Percentiles rank a stretch among this genome's conserved stretches.
These are phyloP conservation scores for Maudiozyma turicensis DNA, from an alignment of 805 yeast species.

Conservation along the genomic window DNA sequence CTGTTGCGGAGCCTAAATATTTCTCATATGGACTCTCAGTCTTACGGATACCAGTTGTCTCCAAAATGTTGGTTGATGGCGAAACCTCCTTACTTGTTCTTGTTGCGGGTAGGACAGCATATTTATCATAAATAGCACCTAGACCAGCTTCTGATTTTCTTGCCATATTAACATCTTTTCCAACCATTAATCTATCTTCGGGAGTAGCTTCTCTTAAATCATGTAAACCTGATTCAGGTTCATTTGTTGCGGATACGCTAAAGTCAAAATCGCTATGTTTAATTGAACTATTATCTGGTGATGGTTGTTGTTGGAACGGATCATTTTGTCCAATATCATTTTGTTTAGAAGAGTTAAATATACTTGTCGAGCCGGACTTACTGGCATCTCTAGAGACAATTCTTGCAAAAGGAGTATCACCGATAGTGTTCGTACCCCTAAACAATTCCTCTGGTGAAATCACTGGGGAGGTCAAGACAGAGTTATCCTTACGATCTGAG, in stretches of 20 bases:
- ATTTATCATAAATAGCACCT: conserved; percentile 4
- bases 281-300: not conserved
- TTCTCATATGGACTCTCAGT: conserved; percentile 21
- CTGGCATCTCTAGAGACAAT: not conserved
- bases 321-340: not conserved
- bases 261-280: not conserved
- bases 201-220: not conserved
- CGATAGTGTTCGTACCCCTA: conserved; percentile 7
- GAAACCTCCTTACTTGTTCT: not conserved
- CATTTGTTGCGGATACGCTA: not conserved
- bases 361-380: not conserved
- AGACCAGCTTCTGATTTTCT: conserved; percentile 3
- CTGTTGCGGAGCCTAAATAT: conserved; percentile 16
- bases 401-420: not conserved
- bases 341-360: not conserved
- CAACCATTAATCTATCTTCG: not conserved
- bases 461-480: conserved; percentile 47
- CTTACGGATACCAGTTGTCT: not conserved
- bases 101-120: not conserved
- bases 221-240: not conserved
- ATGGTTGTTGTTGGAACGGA: not conserved
- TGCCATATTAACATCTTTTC: not conserved
- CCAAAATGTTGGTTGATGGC: not conserved
- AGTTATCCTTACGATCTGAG: conserved; percentile 48
- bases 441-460: conserved; percentile 29